phyloP scores from a whole-genome alignment of 768 basidiomycete species.

The Paxillus involutus region DNA sequence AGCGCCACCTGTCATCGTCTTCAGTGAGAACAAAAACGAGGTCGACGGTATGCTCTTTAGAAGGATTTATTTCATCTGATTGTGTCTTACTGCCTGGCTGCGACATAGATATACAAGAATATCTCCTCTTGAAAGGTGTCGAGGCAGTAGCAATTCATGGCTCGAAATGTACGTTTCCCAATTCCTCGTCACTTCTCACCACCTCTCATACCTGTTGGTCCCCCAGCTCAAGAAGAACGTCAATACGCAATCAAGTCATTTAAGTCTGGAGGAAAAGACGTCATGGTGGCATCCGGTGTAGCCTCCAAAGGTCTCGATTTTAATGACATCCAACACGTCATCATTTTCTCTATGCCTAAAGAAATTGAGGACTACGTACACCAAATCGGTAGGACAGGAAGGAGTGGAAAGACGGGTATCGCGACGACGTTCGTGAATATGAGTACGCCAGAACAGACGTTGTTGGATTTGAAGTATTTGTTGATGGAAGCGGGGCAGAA shows the following conservation, averaged over 20 bases:
- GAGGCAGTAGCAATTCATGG: conserved; percentile 99
- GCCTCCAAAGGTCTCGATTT: conserved; percentile 99
- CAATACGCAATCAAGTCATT: conserved; percentile 99
- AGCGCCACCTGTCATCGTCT: conserved; percentile 95
- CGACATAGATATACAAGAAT: conserved; percentile 92
- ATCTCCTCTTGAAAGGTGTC: conserved; percentile 92
- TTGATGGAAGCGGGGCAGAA: conserved; percentile 98
- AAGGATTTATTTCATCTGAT: neutral
- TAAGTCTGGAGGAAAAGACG: conserved; percentile 96
- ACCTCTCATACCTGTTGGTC: neutral
- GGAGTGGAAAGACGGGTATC: conserved; percentile 97
- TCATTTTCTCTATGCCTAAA: conserved; percentile 99
- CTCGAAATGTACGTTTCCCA: conserved; percentile 72
- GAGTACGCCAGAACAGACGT: conserved; percentile 94
- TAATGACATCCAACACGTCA: conserved; percentile 98
- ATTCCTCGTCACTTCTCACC: neutral
- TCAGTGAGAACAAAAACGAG: conserved; percentile 99
- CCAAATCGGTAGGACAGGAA: conserved; percentile 97
- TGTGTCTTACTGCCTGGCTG: neutral
- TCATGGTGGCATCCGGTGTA: conserved; percentile 98
- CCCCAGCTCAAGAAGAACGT: conserved; percentile 91
- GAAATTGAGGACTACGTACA: conserved; percentile 99
- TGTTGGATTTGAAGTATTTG: conserved; percentile 95
- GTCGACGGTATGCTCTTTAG: conserved; percentile 76
- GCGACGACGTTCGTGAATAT: conserved; percentile 99